Base-by-base conservation (phyloP, 2,329 filamentous ascomycete species). In the Aureobasidium subglaciale region DNA sequence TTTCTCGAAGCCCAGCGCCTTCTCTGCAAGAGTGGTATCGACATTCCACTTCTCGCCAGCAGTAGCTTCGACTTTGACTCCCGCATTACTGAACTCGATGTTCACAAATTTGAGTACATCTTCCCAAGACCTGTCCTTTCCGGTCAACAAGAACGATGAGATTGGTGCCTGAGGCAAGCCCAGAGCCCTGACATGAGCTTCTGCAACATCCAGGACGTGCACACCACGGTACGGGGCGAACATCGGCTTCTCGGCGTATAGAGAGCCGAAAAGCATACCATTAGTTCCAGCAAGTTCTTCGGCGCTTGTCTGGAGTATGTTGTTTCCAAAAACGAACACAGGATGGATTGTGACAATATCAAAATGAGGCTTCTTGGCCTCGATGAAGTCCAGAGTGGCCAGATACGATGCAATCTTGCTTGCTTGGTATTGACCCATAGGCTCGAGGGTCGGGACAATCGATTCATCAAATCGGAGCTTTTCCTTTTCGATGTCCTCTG, bases 351-450 rank as follows among this genome's bases (percentile, higher is more conserved):
- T 64, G 18, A 63, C 46, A 24, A 66, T 18, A 8, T 46, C 56
- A 50, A 63, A 68, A 2, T 57, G 35, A 1, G 64, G 63, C 6
- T 59, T 61, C 42, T 63, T 38, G 3, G 59, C 24, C 6, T 50
- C 29, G 2, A 62, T 24, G 29, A 63, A 67, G 8, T 62, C 56
- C 9, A 56, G 59, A 1, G 63, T 61, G 5, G 63, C 64, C 35
- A 63, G 62, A 43, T 65, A 62, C 1, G 66, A 65, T 6, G 65
- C 58, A 37, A 66, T 58, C 37, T 68, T 67, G 30, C n/a, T 22
- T 15, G n/a, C n/a, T 9, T 18, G 40, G 9, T 43, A 43, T 29
- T 30, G 27, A 11, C 27, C 27, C 2, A 30, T 2, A 3, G 27
- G 27, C 3, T 30, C 27, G 2, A 30, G 27, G 11, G 27, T 30